Evolutionary conservation across 805 yeast species (phyloP).

Genomic region (Brettanomyces sp.): DNA sequence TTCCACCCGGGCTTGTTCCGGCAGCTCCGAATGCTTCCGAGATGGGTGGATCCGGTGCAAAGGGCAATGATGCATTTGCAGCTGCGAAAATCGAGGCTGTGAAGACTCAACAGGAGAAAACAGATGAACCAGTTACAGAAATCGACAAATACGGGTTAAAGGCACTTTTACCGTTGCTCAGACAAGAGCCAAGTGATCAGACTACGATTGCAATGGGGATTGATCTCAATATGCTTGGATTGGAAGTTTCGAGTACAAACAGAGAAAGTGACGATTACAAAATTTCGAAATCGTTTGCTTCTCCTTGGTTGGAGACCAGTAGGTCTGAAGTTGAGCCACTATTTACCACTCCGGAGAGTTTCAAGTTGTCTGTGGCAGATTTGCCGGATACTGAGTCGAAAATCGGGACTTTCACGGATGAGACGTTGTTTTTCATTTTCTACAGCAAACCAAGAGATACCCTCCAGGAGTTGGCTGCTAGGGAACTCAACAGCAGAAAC

Average conservation of each 20-base stretch:
- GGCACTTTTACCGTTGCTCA: constrained; percentile 51
- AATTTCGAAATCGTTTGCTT: constrained; percentile 59
- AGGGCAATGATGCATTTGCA: not conserved
- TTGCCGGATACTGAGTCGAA: constrained; percentile 25
- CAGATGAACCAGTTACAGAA: constrained; percentile 2
- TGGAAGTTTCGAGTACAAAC: constrained; percentile 42
- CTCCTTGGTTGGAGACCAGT: constrained; percentile 94
- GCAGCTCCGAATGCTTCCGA: not conserved
- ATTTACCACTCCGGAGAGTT: constrained; percentile 55
- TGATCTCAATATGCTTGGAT: constrained; percentile 59
- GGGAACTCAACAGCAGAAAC: constrained; percentile 82
- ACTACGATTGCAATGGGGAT: constrained; percentile 65
- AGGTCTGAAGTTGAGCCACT: constrained; percentile 85
- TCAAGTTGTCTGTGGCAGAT: constrained; percentile 21
- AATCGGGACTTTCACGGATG: constrained; percentile 67
- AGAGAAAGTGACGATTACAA: constrained; percentile 21
- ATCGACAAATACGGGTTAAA: constrained; percentile 55
- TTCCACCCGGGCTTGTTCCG: not conserved
- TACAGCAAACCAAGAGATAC: constrained; percentile 90
- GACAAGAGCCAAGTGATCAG: constrained; percentile 54
- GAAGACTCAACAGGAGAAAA: not conserved
- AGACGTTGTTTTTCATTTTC: constrained; percentile 86
- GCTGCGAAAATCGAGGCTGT: not conserved
- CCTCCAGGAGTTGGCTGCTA: constrained; percentile 86
- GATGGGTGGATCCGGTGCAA: not conserved